Evolutionary conservation across 164 flowering plant species (phyloP).

Genomic region (Hamamelis virginiana): DNA sequence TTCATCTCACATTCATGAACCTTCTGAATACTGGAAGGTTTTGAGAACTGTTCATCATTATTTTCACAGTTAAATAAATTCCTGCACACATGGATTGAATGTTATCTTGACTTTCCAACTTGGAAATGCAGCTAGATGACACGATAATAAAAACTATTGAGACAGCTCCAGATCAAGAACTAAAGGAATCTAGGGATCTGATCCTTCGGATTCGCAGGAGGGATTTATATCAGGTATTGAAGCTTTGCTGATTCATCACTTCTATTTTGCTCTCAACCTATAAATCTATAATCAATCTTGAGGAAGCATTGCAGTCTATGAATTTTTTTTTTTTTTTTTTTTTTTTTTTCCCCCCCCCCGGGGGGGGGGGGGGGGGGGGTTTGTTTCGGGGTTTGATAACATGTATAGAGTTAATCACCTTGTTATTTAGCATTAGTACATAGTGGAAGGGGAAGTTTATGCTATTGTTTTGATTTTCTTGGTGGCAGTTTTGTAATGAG

Average conservation of each 20-base stretch:
- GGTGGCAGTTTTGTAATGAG: conserved; percentile 90
- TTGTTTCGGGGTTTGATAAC: neutral
- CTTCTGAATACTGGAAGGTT: conserved; percentile 92
- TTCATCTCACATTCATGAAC: conserved; percentile 59
- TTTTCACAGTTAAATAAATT: neutral
- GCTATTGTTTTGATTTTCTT: conserved; percentile 2
- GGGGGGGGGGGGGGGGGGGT: no score
- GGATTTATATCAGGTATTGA: conserved; percentile 76
- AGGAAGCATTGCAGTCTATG: neutral
- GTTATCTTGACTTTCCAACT: neutral
- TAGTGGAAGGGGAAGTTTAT: neutral
- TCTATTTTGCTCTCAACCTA: neutral
- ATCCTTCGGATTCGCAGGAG: conserved; percentile 78
- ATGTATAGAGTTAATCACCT: neutral
- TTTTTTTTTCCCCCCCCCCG: no score
- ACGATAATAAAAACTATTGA: conserved; percentile 85
- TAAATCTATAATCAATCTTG: neutral
- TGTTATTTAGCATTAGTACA: neutral
- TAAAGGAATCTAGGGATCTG: conserved; percentile 69
- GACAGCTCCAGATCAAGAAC: conserved; percentile 52
- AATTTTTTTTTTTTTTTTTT: neutral
- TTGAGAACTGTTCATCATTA: neutral
- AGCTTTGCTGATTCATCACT: neutral
- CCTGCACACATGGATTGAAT: neutral
- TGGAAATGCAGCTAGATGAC: conserved; percentile 76